Percentiles rank a stretch among this genome's conserved stretches.
Conservation (phyloP, 805 yeast species). For the Yarrowia sp. region DNA sequence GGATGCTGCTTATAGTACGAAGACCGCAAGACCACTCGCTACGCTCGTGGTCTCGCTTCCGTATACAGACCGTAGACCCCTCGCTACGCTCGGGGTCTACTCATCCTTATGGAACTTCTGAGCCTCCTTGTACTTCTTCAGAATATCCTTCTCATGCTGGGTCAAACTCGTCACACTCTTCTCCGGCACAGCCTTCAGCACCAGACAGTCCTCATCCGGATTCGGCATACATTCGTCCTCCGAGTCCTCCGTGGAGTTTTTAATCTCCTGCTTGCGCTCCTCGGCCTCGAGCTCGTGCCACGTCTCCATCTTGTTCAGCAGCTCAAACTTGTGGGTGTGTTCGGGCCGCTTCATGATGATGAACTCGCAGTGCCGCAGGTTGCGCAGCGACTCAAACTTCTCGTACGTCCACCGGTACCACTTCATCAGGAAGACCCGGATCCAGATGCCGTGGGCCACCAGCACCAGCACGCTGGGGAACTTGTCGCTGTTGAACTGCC, state of each 20-base stretch:
- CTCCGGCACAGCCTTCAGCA: slow-evolving; percentile 19
- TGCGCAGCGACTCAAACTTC: slow-evolving; percentile 80
- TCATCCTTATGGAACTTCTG: slow-evolving; percentile 19
- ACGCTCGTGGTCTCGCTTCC: no score
- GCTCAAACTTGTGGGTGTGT: slow-evolving; percentile 55
- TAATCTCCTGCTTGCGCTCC: slow-evolving; percentile 33
- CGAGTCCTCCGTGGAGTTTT: slow-evolving; percentile 30
- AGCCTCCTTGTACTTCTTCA: slow-evolving; percentile 34
- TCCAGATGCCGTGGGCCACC: slow-evolving; percentile 95
- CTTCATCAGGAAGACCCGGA: slow-evolving; percentile 88
- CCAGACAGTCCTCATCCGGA: slow-evolving; percentile 23
- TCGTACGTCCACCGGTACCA: slow-evolving; percentile 96
- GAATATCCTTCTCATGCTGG: slow-evolving; percentile 35
- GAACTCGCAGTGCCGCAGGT: slow-evolving; percentile 85
- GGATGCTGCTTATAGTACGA: no score
- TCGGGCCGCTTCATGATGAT: slow-evolving; percentile 73
- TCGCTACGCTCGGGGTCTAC: neutral
- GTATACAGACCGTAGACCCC: no score
- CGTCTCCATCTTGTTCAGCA: slow-evolving; percentile 68
- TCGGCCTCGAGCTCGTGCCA: slow-evolving; percentile 65
- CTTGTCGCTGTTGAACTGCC: slow-evolving; percentile 72
- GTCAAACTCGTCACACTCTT: slow-evolving; percentile 34
- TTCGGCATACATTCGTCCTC: slow-evolving; percentile 38
- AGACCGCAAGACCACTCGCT: no score
- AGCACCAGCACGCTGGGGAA: slow-evolving; percentile 84